These are phyloP conservation scores for Ormosia emarginata DNA, from an alignment of 306 rosid species.

Conservation along the genomic window DNA sequence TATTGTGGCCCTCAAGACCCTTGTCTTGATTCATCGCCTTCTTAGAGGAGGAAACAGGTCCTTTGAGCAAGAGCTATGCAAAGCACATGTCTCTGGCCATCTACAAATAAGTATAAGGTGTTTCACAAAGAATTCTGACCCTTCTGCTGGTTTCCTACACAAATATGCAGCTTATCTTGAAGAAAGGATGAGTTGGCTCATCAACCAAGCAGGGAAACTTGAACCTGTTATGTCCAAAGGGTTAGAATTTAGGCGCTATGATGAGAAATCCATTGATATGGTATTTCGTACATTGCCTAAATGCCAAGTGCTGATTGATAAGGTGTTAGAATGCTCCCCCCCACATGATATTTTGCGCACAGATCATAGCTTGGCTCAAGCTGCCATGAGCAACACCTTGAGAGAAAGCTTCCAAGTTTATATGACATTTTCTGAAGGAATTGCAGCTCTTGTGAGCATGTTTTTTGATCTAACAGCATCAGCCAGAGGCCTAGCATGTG, in stretches of 20 bases:
- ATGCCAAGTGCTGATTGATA: slow-evolving; percentile 50
- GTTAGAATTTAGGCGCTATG: slow-evolving; percentile 43
- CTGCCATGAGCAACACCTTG: slow-evolving; percentile 51
- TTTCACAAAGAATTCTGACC: slow-evolving; percentile 32
- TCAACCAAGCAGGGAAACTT: slow-evolving; percentile 66
- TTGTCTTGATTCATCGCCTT: slow-evolving; percentile 54
- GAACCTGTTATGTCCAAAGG: slow-evolving; percentile 50
- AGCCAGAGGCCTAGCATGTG: slow-evolving; percentile 49
- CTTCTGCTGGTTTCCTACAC: slow-evolving; percentile 37
- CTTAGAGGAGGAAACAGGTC: slow-evolving; percentile 57
- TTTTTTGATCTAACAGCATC: slow-evolving; percentile 42
- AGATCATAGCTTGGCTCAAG: slow-evolving; percentile 39
- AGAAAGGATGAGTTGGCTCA: slow-evolving; percentile 59
- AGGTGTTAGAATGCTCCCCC: slow-evolving; percentile 45
- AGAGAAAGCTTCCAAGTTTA: slow-evolving; percentile 64
- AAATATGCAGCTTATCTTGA: slow-evolving; percentile 49
- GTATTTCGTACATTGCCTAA: slow-evolving; percentile 51
- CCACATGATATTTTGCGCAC: slow-evolving; percentile 32
- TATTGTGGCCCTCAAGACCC: slow-evolving; percentile 57
- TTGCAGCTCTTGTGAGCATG: slow-evolving; percentile 55
- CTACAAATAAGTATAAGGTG: slow-evolving; percentile 36
- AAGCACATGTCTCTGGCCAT: slow-evolving; percentile 49
- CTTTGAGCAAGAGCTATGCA: slow-evolving; percentile 51
- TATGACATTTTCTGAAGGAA: slow-evolving; percentile 45
- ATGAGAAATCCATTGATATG: slow-evolving; percentile 52